phyloP scores from a whole-genome alignment of 177 flowering plant species.

The Tripterygium wilfordii region DNA sequence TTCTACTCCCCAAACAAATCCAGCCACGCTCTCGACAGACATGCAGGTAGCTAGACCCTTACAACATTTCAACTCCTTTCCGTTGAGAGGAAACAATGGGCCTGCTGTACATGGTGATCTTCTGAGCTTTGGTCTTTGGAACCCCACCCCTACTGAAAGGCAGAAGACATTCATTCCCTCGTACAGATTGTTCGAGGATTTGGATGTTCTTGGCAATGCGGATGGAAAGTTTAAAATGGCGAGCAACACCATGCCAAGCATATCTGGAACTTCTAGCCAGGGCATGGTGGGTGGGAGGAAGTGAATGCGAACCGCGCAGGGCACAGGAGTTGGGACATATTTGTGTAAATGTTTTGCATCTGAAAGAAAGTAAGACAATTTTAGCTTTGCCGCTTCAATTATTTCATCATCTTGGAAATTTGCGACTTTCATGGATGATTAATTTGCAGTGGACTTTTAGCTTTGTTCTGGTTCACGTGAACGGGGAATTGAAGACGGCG shows the following conservation, averaged over 20 bases:
- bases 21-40: conserved; percentile 21
- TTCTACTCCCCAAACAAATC: conserved; percentile 21
- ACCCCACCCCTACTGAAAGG: conserved; percentile 26
- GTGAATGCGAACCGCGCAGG: conserved; percentile 16
- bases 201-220: conserved; percentile 59
- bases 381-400: too few relatives aligned
- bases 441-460: too few relatives aligned
- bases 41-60: conserved; percentile 23
- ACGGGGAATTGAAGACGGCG: too few relatives aligned
- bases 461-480: too few relatives aligned
- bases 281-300: conserved; percentile 65
- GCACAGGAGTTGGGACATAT: neutral
- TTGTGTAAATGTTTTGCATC: conserved; percentile 23
- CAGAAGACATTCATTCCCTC: conserved; percentile 76
- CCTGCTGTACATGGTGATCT: conserved; percentile 25
- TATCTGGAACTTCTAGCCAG: conserved; percentile 45
- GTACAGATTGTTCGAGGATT: conserved; percentile 84
- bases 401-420: too few relatives aligned
- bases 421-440: too few relatives aligned
- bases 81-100: conserved; percentile 17
- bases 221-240: conserved; percentile 38
- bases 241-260: conserved; percentile 25
- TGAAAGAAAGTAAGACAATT: too few relatives aligned
- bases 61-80: conserved; percentile 32
- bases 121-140: conserved; percentile 14